phyloP scores from a whole-genome alignment of 2,329 filamentous ascomycete species.

The Macrophomina phaseolina region DNA sequence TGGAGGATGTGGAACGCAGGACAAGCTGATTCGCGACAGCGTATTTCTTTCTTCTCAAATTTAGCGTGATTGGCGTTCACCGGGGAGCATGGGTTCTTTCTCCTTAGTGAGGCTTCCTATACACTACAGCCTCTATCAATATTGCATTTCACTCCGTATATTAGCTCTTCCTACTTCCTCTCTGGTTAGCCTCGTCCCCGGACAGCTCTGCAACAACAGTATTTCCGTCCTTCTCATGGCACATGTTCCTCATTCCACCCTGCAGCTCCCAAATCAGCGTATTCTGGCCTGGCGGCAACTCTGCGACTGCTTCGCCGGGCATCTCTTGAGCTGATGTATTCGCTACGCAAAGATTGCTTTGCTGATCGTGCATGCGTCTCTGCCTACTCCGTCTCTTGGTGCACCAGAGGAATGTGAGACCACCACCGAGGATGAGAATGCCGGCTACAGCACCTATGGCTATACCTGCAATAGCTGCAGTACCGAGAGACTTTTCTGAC shows the following conservation, averaged over 20 bases:
- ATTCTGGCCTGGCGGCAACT: background rate
- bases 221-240: background rate
- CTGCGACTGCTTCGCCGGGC: background rate
- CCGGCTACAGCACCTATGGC: background rate
- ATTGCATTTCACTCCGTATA: background rate
- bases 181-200: too few relatives aligned
- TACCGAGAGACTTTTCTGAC: background rate
- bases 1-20: slow-evolving; percentile 64
- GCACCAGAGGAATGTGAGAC: background rate
- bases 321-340: background rate
- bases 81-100: background rate
- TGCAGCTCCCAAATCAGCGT: background rate
- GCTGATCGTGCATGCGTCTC: background rate
- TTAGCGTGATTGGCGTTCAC: background rate
- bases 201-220: background rate
- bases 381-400: background rate
- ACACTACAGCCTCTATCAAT: background rate
- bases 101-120: too few relatives aligned
- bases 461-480: background rate
- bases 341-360: background rate
- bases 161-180: background rate
- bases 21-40: slow-evolving; percentile 30
- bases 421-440: background rate
- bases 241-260: background rate
- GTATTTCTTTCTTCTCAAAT: background rate